phyloP scores from a whole-genome alignment of 768 basidiomycete genomes.

The Leccinellum rugosiceps region DNA sequence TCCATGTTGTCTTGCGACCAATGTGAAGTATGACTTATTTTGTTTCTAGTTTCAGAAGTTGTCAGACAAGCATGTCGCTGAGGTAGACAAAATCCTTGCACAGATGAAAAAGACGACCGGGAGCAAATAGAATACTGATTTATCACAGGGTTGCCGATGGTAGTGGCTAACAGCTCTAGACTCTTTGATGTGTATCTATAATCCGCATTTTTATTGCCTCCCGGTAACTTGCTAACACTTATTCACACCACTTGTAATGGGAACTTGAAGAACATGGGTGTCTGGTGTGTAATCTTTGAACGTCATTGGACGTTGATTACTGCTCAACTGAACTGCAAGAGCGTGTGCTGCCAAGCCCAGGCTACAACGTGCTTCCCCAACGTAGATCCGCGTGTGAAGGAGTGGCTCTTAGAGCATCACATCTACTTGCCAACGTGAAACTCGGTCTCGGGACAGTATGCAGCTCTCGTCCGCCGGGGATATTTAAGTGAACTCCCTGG shows the following conservation, averaged over 20 bases:
- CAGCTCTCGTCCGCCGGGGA: too few species aligned
- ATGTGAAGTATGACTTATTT: background rate
- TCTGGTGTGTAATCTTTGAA: background rate
- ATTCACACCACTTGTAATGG: background rate
- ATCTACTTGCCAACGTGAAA: too few species aligned
- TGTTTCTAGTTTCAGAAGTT: constrained; percentile 68
- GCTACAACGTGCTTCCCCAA: too few species aligned
- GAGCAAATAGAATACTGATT: constrained; percentile 16
- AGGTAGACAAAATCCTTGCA: constrained; percentile 64
- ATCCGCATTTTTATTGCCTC: background rate
- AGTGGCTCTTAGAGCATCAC: too few species aligned
- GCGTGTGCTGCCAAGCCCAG: background rate
- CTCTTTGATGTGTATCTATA: background rate
- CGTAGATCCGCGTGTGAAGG: too few species aligned
- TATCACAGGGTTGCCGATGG: background rate
- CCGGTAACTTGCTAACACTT: background rate
- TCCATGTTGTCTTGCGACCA: background rate
- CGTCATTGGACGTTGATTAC: background rate
- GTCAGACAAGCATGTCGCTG: constrained; percentile 54
- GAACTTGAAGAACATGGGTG: background rate
- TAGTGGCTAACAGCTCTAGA: background rate
- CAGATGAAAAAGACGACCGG: constrained; percentile 58
- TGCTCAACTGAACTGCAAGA: background rate
- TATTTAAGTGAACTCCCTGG: too few species aligned
- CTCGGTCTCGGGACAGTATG: too few species aligned